These are phyloP conservation scores for Sporobolomyces roseus DNA, from an alignment of 768 basidiomycete species.

Conservation along the genomic window DNA sequence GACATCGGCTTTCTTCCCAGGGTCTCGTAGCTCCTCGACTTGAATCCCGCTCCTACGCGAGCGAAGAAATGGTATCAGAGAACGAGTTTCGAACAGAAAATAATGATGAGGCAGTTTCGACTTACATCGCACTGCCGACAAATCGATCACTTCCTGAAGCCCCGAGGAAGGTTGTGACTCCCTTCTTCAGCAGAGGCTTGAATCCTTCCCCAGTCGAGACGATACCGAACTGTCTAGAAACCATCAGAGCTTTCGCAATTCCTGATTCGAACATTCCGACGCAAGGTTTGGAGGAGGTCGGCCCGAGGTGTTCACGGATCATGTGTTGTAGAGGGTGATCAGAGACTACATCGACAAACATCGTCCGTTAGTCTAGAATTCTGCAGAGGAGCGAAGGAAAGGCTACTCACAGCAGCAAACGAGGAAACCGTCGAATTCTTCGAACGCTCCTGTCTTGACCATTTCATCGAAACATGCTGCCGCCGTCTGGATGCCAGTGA, in stretches of 20 bases:
- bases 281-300: constrained; percentile 24
- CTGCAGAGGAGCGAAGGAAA: neutral
- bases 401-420: constrained; percentile 40
- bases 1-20: constrained; percentile 20
- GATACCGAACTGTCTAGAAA: constrained; percentile 34
- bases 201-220: constrained; percentile 33
- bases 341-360: constrained; percentile 32
- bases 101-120: too few relatives aligned
- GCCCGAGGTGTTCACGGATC: constrained; percentile 42
- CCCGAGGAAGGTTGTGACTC: constrained; percentile 38
- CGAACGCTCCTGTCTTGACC: neutral
- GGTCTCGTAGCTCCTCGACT: constrained; percentile 32
- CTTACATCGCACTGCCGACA: constrained; percentile 30
- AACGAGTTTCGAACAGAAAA: too few relatives aligned
- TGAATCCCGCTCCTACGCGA: too few relatives aligned
- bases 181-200: constrained; percentile 39
- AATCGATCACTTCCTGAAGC: constrained; percentile 29
- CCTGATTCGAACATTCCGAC: constrained; percentile 43
- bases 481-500: constrained; percentile 28
- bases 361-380: neutral
- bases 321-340: constrained; percentile 43
- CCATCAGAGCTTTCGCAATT: constrained; percentile 29
- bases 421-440: constrained; percentile 37
- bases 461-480: constrained; percentile 38
- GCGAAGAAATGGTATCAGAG: too few relatives aligned